Evolutionary conservation across 2,329 filamentous ascomycete genomes (phyloP).

Genomic region (Cryphonectria parasitica): DNA sequence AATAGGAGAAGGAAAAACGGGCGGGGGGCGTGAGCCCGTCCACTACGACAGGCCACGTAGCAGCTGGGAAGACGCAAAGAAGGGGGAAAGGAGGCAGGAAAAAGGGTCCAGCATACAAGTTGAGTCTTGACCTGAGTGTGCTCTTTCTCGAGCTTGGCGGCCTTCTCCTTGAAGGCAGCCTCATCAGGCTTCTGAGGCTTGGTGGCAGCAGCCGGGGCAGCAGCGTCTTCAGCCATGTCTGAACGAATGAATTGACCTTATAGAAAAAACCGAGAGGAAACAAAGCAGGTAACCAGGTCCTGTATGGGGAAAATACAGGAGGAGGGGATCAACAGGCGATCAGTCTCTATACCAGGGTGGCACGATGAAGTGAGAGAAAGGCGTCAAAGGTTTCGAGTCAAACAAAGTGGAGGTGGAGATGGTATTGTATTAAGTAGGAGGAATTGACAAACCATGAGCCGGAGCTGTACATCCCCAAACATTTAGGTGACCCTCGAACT

Average conservation of each 20-base stretch:
- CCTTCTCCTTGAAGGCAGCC: conserved; percentile 76
- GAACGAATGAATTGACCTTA: conserved; percentile 21
- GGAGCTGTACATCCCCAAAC: conserved; percentile 10
- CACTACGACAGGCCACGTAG: conserved; percentile 8
- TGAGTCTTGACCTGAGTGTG: conserved; percentile 74
- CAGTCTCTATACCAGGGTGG: conserved; percentile 3
- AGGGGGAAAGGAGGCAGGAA: background rate
- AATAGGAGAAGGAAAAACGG: background rate
- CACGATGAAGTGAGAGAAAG: conserved; percentile 1
- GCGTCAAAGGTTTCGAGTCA: background rate
- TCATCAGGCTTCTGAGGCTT: conserved; percentile 89
- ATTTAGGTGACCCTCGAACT: conserved; percentile 30
- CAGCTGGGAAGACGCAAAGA: background rate
- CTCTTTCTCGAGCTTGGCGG: conserved; percentile 85
- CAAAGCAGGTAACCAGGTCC: conserved; percentile 18
- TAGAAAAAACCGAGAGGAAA: conserved; percentile 26
- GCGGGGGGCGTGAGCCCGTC: background rate
- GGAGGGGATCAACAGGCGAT: background rate
- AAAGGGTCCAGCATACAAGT: conserved; percentile 38
- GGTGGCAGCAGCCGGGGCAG: conserved; percentile 50
- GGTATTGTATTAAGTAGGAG: conserved; percentile 16
- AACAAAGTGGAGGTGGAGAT: conserved; percentile 20
- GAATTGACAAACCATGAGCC: conserved; percentile 13
- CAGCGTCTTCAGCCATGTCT: conserved; percentile 53
- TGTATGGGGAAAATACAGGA: conserved; percentile 17